Evolutionary conservation across 129 eudicot genomes (phyloP).

Genomic region (Tagetes patula): DNA sequence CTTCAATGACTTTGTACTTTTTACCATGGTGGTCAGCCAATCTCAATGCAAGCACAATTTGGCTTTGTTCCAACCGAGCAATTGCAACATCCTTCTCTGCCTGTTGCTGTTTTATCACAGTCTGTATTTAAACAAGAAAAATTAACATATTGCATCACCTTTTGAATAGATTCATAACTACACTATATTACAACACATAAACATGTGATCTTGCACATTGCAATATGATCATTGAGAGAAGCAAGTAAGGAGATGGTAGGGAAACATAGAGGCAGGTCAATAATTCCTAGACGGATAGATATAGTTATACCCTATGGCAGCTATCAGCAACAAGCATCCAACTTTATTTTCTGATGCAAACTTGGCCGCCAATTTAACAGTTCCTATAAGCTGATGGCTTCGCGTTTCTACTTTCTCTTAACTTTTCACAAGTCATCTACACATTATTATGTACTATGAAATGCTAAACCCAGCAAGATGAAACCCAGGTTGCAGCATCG

Average conservation of each 20-base stretch:
- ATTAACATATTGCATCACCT: neutral
- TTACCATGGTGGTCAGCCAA: conserved; percentile 88
- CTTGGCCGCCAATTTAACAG: conserved; percentile 1
- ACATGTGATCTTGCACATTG: too few relatives aligned
- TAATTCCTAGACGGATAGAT: conserved; percentile 12
- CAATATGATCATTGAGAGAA: neutral
- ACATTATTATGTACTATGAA: neutral
- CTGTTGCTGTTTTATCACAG: conserved; percentile 70
- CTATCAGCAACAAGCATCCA: neutral
- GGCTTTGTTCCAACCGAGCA: conserved; percentile 85
- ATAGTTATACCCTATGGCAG: neutral
- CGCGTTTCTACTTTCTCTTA: neutral
- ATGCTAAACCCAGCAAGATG: neutral
- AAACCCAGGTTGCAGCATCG: conserved; percentile 5
- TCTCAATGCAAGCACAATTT: conserved; percentile 80
- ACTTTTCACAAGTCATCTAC: neutral
- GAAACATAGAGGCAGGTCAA: conserved; percentile 6
- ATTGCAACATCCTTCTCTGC: conserved; percentile 82
- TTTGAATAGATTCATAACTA: neutral
- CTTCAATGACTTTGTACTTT: conserved; percentile 77
- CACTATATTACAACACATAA: too few relatives aligned
- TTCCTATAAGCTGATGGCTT: conserved; percentile 6
- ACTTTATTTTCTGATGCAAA: conserved; percentile 12
- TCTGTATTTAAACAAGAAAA: conserved; percentile 36
- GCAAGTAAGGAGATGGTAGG: neutral